Evolutionary conservation across 2,329 filamentous ascomycete species (phyloP), one percentile per base, ranked within the genome.

Genomic region (Trichoderma sp.): DNA sequence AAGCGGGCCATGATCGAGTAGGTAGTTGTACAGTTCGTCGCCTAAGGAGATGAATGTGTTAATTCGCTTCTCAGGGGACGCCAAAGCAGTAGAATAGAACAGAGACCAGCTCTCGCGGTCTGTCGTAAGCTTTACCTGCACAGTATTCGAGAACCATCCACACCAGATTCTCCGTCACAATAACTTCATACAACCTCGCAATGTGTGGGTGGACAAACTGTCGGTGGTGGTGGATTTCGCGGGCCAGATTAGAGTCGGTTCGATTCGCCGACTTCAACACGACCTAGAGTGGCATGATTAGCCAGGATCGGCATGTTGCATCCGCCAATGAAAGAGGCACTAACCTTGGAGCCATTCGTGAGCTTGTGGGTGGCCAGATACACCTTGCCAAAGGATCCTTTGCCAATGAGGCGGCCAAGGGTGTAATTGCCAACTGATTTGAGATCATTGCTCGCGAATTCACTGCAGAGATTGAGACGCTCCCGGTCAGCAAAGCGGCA

Each of bases 201-300:
- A 99, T 99, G 81, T 99, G 96, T 26, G 96, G 96, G 77, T 99
- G 96, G 72, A 97, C 87, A 80, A 99, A 97, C 80, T 99, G 96
- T 74, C 96, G 92, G 79, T 99, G 96, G 79, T 99, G 96, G 80
- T 99, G 96, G 75, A 99, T 99, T 80, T 99, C 96, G 74, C 96
- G 91, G 18, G 95, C 95, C 59, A 99, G 90, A 78, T 99, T 99
- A 66, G 93, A 89, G 80, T 99, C 96, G 77, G 94, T 91, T 80
- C 97, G 97, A 78, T 96, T 95, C 71, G 96, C 96, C 70, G 94
- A 97, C 82, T 99, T 99, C 81, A 99, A 92, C 43, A 99, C 96
- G 75, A 99, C 96, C 93, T 97, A 78, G 28, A 34, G 18, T 39
- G 49, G 43, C 60, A 46, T 21, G n/a, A 37, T 34, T 37, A 43